Conservation (phyloP, 2,329 filamentous ascomycete genomes). For the Clathrospora elynae region DNA sequence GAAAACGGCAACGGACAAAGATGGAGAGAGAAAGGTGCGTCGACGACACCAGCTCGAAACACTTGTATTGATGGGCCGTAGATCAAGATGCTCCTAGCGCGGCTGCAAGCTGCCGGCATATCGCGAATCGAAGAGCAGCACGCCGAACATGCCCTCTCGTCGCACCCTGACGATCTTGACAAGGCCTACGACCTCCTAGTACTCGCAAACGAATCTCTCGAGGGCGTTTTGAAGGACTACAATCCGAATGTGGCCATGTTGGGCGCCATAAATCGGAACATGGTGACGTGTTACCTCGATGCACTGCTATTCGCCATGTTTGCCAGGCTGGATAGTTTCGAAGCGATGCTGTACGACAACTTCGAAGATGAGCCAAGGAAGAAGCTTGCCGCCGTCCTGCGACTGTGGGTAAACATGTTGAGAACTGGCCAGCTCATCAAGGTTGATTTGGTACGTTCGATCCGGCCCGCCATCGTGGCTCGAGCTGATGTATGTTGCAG, state of each 20-base stretch:
- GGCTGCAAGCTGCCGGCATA: conserved; percentile 60
- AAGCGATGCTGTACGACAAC: conserved; percentile 84
- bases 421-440: conserved; percentile 83
- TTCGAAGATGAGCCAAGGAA: conserved; percentile 74
- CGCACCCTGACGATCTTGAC: conserved; percentile 71
- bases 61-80: conserved; percentile 24
- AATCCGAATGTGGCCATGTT: conserved; percentile 72
- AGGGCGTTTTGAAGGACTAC: conserved; percentile 77
- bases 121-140: conserved; percentile 65
- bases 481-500: conserved; percentile 51
- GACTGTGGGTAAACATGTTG: conserved; percentile 92
- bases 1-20: conserved; percentile 59
- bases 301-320: conserved; percentile 96
- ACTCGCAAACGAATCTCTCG: conserved; percentile 78
- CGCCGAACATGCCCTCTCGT: conserved; percentile 65
- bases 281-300: conserved; percentile 94
- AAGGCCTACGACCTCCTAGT: conserved; percentile 77
- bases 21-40: conserved; percentile 58
- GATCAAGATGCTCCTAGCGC: conserved; percentile 60
- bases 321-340: conserved; percentile 84
- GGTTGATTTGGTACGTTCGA: conserved; percentile 71
- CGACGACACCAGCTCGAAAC: background rate
- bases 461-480: background rate
- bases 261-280: conserved; percentile 83
- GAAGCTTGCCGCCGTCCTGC: conserved; percentile 75